phyloP scores from a whole-genome alignment of 2,329 filamentous ascomycete species.

The Fusarium tricinctum region DNA sequence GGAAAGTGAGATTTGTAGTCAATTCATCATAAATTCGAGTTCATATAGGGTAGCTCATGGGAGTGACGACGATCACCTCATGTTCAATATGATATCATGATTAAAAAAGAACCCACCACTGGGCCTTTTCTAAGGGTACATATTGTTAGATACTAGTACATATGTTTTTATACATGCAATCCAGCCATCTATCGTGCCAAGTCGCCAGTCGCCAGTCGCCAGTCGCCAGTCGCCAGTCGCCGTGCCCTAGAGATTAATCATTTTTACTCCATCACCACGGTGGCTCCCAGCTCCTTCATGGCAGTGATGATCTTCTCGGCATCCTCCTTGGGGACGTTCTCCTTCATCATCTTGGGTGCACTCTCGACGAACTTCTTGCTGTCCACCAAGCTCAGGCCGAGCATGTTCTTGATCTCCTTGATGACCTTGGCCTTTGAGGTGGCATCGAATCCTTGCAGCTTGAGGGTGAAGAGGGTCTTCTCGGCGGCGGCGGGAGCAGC shows the following conservation, averaged over 20 bases:
- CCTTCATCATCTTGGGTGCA: conserved; percentile 98
- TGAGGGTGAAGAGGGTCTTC: conserved; percentile 97
- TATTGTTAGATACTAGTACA: conserved; percentile 57
- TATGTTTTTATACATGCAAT: conserved; percentile 58
- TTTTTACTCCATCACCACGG: conserved; percentile 88
- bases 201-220: conserved; percentile 40
- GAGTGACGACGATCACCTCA: conserved; percentile 6
- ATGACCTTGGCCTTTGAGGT: conserved; percentile 97
- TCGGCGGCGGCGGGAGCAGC: conserved; percentile 91
- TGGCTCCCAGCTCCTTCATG: conserved; percentile 92
- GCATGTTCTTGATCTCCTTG: conserved; percentile 98
- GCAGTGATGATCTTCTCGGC: conserved; percentile 97
- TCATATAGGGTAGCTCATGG: conserved; percentile 9
- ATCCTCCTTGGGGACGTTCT: conserved; percentile 98
- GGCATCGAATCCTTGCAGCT: conserved; percentile 91
- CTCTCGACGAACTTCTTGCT: conserved; percentile 99
- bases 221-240: conserved; percentile 42
- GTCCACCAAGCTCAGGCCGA: conserved; percentile 96
- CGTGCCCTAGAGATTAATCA: conserved; percentile 28
- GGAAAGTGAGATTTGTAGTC: conserved; percentile 12
- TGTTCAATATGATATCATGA: conserved; percentile 32
- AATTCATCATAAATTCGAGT: conserved; percentile 10
- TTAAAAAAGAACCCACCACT: conserved; percentile 35
- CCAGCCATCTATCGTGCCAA: conserved; percentile 54
- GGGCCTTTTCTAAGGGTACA: conserved; percentile 43